Evolutionary conservation across 2,329 filamentous ascomycete genomes (phyloP).

Genomic region (Stachybotrys echinatus): DNA sequence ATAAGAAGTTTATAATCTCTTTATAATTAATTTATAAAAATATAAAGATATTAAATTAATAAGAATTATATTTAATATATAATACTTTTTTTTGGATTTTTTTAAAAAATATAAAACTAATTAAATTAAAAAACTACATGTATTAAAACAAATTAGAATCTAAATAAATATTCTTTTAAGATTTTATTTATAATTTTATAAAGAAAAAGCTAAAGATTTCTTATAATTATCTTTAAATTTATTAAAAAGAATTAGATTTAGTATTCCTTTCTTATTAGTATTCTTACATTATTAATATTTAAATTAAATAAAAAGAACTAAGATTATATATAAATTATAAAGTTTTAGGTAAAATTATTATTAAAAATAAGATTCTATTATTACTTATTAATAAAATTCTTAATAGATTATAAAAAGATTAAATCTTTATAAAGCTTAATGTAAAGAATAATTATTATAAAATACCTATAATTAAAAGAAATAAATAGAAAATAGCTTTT

Average conservation of each 20-base stretch:
- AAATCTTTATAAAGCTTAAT: too few relatives aligned
- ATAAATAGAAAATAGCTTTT: neutral
- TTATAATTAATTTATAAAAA: neutral
- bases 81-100: neutral
- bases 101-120: slow-evolving; percentile 1
- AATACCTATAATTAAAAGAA: too few relatives aligned
- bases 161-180: slow-evolving; percentile 1
- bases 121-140: slow-evolving; percentile 3
- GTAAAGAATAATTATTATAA: too few relatives aligned
- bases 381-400: too few relatives aligned
- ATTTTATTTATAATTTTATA: slow-evolving; percentile 1
- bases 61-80: neutral
- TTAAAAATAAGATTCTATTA: too few relatives aligned
- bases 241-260: slow-evolving; percentile 1
- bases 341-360: too few relatives aligned
- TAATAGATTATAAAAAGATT: too few relatives aligned
- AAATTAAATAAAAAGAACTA: neutral
- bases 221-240: slow-evolving; percentile 1
- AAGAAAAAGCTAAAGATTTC: too few relatives aligned
- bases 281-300: neutral
- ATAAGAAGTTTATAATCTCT: neutral
- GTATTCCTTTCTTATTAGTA: neutral
- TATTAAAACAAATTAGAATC: neutral
- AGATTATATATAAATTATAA: too few relatives aligned
- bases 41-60: too few relatives aligned